These are phyloP conservation scores for Neodidymelliopsis sp. DNA, from an alignment of 2,329 filamentous ascomycete species.

Conservation along the genomic window DNA sequence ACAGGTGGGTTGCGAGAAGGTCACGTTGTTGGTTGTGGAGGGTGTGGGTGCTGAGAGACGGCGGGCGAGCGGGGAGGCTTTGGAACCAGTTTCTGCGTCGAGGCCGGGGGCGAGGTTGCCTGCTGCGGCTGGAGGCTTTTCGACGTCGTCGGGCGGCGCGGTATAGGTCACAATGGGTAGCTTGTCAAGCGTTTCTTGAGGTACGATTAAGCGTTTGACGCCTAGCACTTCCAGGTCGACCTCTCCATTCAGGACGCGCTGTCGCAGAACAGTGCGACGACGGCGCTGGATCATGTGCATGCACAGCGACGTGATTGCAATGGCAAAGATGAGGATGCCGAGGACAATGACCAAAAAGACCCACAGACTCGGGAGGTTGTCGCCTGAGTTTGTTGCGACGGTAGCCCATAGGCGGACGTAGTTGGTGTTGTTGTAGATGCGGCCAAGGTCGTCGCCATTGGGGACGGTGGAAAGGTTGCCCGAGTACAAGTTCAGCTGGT, in stretches of 20 bases:
- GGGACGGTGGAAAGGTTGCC: slow-evolving; percentile 68
- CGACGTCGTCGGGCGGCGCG: slow-evolving; percentile 13
- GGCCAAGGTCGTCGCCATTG: slow-evolving; percentile 47
- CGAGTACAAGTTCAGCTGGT: slow-evolving; percentile 77
- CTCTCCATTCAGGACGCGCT: slow-evolving; percentile 77
- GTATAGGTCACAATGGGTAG: slow-evolving; percentile 83
- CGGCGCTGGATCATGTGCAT: slow-evolving; percentile 82
- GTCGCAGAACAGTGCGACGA: slow-evolving; percentile 71
- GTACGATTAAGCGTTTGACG: slow-evolving; percentile 82
- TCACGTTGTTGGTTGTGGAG: slow-evolving; percentile 11
- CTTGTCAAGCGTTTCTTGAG: slow-evolving; percentile 71
- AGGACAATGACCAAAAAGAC: slow-evolving; percentile 75
- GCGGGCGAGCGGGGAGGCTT: slow-evolving; percentile 21
- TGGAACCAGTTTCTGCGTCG: slow-evolving; percentile 26
- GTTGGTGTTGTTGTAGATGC: slow-evolving; percentile 50
- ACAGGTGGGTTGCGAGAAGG: slow-evolving; percentile 75
- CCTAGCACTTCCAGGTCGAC: slow-evolving; percentile 87
- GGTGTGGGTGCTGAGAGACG: slow-evolving; percentile 32
- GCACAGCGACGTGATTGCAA: slow-evolving; percentile 69
- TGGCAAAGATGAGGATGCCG: slow-evolving; percentile 72
- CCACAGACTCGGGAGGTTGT: slow-evolving; percentile 78
- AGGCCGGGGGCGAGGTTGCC: slow-evolving; percentile 19
- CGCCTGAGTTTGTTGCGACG: slow-evolving; percentile 61
- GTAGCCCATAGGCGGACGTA: slow-evolving; percentile 61
- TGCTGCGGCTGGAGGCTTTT: slow-evolving; percentile 28